phyloP scores from a whole-genome alignment of 148 eudicot species.

The Vaccinium corymbosum region DNA sequence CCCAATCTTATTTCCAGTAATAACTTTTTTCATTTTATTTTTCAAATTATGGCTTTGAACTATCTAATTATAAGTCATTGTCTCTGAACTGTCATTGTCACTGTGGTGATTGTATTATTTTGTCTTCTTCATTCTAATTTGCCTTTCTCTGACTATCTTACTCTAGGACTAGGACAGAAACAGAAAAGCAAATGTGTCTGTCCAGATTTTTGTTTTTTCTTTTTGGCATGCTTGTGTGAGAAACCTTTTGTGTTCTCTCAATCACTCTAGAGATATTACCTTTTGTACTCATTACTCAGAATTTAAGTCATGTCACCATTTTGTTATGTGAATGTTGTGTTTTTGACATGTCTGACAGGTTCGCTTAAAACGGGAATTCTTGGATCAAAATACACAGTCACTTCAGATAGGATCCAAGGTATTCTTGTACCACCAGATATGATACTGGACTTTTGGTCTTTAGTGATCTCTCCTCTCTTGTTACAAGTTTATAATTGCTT shows the following conservation, averaged over 20 bases:
- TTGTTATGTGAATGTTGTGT: neutral
- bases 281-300: neutral
- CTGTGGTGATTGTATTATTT: neutral
- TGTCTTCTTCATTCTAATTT: neutral
- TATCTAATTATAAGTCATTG: neutral
- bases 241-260: neutral
- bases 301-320: neutral
- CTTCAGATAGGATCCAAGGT: constrained; percentile 38
- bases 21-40: neutral
- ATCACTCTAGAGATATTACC: neutral
- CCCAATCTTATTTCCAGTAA: neutral
- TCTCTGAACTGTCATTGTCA: neutral
- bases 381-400: constrained; percentile 57
- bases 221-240: neutral
- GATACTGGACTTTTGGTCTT: neutral
- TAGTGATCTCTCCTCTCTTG: neutral
- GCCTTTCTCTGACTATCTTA: neutral
- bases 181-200: neutral
- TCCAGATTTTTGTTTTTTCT: neutral
- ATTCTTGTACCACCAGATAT: constrained; percentile 13
- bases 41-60: neutral
- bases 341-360: constrained; percentile 41
- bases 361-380: constrained; percentile 85
- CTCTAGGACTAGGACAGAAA: neutral
- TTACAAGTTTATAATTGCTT: neutral